Base-by-base conservation (phyloP, 2,329 filamentous ascomycete species). In the Eutypa lata region DNA sequence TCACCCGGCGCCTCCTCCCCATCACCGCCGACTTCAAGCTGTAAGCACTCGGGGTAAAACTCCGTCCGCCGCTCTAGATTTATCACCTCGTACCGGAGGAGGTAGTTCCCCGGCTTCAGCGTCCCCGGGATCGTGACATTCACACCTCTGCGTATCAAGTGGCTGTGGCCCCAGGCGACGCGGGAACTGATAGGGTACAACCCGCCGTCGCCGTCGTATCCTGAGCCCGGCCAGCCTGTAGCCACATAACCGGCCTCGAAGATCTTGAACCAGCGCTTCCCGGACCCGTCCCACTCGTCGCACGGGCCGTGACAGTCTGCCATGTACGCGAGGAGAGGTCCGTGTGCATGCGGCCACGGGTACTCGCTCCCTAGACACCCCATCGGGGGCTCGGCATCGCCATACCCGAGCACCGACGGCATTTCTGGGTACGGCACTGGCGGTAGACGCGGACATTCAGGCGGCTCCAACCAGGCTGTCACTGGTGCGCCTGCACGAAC, bases 221-320 rank as follows among this genome's bases (percentile, higher is more conserved):
- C 48, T 59, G 26, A 57, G 61, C 53, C 61, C 61, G n/a, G 52
- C 58, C 26, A 56, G 62, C 54, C 74, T 55, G 18, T 48, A 1
- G 28, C 3, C 2, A 43, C 5, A 24, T 52, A 51, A 3, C 51
- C 49, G 7, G 51, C 28, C 37, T 53, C 54, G 44, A 33, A 54
- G 49, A 53, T 50, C 38, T 56, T 52, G 35, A 56, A 56, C 54
- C 49, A 54, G 18, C 47, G 51, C 28, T 48, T 52, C 3, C 51
- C 54, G 11, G 21, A 47, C 21, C 54, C 47, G 22, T 54, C 54
- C 54, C 51, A 53, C 21, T 51, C 13, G 22, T 50, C 37, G 21
- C 51, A 56, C 28, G 37, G 40, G 21, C 49, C 46, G 16, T 28
- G 21, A 18, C 48, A 53, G 44, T 50, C 52, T 0, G 52, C 48